Evolutionary conservation across 441 rosid genomes (phyloP).

Genomic region (Bocquillonia castaneifolia): DNA sequence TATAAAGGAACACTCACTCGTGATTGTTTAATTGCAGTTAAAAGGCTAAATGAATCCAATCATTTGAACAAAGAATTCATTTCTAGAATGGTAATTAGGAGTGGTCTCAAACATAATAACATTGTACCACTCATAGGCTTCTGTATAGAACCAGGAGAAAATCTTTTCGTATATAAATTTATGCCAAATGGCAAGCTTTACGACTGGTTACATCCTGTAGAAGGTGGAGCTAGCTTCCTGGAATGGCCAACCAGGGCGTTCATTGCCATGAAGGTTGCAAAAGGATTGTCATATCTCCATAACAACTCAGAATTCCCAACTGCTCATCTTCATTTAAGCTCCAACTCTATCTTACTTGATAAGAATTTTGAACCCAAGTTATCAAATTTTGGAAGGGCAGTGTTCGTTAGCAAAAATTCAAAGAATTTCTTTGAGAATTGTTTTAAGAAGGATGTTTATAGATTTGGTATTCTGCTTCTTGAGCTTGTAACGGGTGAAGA

Average conservation of each 20-base stretch:
- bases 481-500: conserved; percentile 9
- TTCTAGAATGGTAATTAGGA: neutral
- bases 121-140: conserved; percentile 20
- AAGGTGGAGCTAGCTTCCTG: neutral
- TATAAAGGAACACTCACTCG: conserved; percentile 2
- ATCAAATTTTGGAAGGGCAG: neutral
- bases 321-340: neutral
- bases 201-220: conserved; percentile 5
- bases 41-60: neutral
- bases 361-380: conserved; percentile 6
- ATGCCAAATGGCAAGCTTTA: conserved; percentile 23
- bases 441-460: conserved; percentile 1
- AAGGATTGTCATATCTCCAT: neutral
- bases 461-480: conserved; percentile 9
- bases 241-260: conserved; percentile 17
- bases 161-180: conserved; percentile 13
- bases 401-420: neutral
- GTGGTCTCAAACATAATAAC: conserved; percentile 7
- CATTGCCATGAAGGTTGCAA: neutral
- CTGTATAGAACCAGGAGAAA: conserved; percentile 6
- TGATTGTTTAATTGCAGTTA: conserved; percentile 12
- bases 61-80: neutral
- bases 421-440: neutral
- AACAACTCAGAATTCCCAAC: neutral
- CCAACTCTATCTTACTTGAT: neutral